Conservation (phyloP, 192 early-diverging fungal species). For the Coemansia sp. region DNA sequence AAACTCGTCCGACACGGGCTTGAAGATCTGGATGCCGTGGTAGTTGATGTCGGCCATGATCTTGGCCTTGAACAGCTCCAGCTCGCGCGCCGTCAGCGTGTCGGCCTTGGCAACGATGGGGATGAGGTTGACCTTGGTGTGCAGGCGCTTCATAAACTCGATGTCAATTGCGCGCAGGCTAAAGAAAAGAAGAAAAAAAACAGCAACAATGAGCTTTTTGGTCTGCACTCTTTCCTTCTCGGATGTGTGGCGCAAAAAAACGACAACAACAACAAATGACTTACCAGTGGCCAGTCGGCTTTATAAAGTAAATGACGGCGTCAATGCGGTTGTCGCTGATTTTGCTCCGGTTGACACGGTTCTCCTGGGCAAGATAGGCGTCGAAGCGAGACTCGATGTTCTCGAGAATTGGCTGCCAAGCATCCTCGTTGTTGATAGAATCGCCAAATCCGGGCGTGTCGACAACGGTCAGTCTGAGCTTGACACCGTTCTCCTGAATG, state of each 20-base stretch:
- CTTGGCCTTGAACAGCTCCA: conserved; percentile 79
- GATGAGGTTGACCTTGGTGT: conserved; percentile 83
- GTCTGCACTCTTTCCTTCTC: not conserved
- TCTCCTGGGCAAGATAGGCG: conserved; percentile 90
- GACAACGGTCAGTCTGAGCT: conserved; percentile 88
- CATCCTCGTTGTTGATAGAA: conserved; percentile 97
- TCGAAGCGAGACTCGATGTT: conserved; percentile 96
- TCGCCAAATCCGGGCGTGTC: conserved; percentile 99
- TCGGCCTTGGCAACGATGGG: conserved; percentile 90
- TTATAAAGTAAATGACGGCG: conserved; percentile 95
- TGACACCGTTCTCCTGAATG: conserved; percentile 96
- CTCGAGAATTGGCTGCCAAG: conserved; percentile 95
- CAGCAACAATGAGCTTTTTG: not conserved
- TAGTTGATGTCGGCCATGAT: conserved; percentile 78
- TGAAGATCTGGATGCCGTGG: conserved; percentile 85
- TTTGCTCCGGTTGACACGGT: conserved; percentile 80
- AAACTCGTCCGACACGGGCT: conserved; percentile 75
- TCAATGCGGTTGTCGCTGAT: conserved; percentile 94
- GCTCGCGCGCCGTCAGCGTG: conserved; percentile 81
- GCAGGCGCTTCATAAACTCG: conserved; percentile 91
- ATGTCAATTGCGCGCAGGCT: conserved; percentile 88
- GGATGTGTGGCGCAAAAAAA: conserved; percentile 2
- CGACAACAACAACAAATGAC: conserved; percentile 13
- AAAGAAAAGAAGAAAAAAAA: not conserved
- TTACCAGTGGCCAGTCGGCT: conserved; percentile 88